These are phyloP conservation scores for Canavalia gladiata DNA, from an alignment of 306 rosid species.

Conservation along the genomic window DNA sequence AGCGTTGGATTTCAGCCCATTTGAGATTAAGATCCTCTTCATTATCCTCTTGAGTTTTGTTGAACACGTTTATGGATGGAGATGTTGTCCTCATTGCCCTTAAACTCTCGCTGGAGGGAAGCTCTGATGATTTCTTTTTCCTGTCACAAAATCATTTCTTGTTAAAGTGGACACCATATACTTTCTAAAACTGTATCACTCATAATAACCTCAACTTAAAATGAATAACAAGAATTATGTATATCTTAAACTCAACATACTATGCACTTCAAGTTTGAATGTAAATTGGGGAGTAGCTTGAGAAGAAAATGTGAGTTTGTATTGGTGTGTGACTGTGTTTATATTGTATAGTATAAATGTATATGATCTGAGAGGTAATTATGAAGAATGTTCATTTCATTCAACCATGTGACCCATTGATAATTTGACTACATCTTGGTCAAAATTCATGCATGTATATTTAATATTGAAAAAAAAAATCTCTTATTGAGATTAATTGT, in stretches of 20 bases:
- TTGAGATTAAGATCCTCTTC: constrained; percentile 67
- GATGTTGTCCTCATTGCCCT: constrained; percentile 55
- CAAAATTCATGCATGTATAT: not conserved
- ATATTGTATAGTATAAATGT: not conserved
- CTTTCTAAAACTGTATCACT: not conserved
- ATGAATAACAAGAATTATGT: not conserved
- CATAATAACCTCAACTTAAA: not conserved
- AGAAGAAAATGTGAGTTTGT: not conserved
- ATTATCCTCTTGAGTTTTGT: constrained; percentile 49
- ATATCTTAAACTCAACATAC: not conserved
- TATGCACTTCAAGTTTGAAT: not conserved
- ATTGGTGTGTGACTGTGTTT: not conserved
- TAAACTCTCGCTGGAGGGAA: constrained; percentile 50
- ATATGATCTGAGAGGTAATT: not conserved
- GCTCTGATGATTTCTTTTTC: constrained; percentile 53
- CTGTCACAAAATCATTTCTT: constrained; percentile 42
- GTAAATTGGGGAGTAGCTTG: not conserved
- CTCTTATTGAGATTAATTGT: too few species aligned
- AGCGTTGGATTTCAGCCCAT: constrained; percentile 79
- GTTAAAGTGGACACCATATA: constrained; percentile 51
- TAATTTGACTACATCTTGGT: not conserved
- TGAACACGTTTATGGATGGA: constrained; percentile 55
- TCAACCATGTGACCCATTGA: not conserved
- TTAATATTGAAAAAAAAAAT: too few species aligned
- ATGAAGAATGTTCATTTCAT: not conserved